Evolutionary conservation across 2,329 filamentous ascomycete genomes (phyloP).

Genomic region (Graphilbum ipis-grandicollis): DNA sequence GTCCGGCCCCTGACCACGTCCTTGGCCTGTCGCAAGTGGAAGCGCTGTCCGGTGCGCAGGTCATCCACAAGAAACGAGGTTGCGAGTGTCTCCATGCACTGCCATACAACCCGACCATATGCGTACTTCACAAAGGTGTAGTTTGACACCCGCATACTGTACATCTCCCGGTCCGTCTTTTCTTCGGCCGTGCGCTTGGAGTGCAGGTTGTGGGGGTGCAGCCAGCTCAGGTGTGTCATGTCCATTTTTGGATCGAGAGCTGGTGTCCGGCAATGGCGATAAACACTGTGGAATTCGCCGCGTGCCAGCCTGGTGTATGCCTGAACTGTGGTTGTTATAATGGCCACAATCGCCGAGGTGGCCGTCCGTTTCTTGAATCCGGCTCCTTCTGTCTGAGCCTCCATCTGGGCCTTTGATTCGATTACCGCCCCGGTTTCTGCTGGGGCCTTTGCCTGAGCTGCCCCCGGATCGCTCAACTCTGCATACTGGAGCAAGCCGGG

Average conservation of each 20-base stretch:
- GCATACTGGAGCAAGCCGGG: constrained; percentile 6
- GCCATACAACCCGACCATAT: constrained; percentile 8
- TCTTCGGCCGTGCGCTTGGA: background rate
- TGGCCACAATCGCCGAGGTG: background rate
- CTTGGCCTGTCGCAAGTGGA: background rate
- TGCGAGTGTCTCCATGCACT: background rate
- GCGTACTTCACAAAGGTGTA: constrained; percentile 4
- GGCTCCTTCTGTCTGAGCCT: too few relatives aligned
- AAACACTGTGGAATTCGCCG: constrained; percentile 3
- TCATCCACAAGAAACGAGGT: constrained; percentile 7
- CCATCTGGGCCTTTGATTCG: too few relatives aligned
- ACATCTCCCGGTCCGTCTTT: background rate
- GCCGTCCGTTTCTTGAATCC: too few relatives aligned
- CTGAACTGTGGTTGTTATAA: background rate
- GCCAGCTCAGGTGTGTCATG: background rate
- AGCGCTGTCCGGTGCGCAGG: constrained; percentile 3
- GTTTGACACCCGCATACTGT: too few relatives aligned
- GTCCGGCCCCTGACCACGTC: constrained; percentile 2
- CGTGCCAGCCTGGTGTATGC: constrained; percentile 1
- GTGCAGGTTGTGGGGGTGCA: background rate
- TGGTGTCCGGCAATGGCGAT: background rate
- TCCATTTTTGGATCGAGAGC: background rate
- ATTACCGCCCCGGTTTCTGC: too few relatives aligned
- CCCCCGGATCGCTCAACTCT: too few relatives aligned
- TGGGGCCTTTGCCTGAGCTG: too few relatives aligned